phyloP scores from a whole-genome alignment of 345 rosid genomes.

The Eucalyptus pumila region DNA sequence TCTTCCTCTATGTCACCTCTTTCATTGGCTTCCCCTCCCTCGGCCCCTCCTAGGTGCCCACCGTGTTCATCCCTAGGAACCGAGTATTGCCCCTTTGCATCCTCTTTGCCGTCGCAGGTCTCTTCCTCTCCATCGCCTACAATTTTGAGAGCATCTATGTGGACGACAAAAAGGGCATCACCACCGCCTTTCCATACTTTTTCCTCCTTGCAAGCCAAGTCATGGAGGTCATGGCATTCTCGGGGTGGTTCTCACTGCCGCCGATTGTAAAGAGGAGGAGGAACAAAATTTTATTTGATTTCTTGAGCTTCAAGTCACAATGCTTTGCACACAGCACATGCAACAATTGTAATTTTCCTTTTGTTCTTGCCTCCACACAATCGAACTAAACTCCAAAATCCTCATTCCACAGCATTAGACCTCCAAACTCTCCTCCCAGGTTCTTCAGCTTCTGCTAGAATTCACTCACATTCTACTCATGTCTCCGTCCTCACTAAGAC shows the following conservation, averaged over 20 bases:
- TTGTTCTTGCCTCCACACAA: neutral
- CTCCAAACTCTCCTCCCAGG: neutral
- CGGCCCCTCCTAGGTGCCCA: no score
- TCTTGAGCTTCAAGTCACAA: neutral
- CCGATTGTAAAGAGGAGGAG: conserved; percentile 9
- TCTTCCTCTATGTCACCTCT: conserved; percentile 12
- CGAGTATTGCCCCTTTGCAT: conserved; percentile 14
- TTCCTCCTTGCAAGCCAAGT: conserved; percentile 64
- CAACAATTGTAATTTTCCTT: no score
- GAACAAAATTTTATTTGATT: neutral
- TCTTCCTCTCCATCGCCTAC: conserved; percentile 49
- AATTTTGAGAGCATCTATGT: conserved; percentile 54
- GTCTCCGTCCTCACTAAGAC: no score
- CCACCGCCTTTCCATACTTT: conserved; percentile 65
- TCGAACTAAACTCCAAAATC: neutral
- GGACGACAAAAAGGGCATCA: conserved; percentile 48
- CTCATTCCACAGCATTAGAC: neutral
- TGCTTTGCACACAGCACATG: neutral
- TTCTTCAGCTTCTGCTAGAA: neutral
- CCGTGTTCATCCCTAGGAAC: no score
- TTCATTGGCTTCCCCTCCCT: no score
- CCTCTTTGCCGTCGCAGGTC: conserved; percentile 29
- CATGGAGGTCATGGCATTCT: conserved; percentile 63
- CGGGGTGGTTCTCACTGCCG: conserved; percentile 28
- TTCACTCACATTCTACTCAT: neutral